Base-by-base conservation (phyloP, 192 early-diverging fungal genomes). In the Entomortierella parvispora region DNA sequence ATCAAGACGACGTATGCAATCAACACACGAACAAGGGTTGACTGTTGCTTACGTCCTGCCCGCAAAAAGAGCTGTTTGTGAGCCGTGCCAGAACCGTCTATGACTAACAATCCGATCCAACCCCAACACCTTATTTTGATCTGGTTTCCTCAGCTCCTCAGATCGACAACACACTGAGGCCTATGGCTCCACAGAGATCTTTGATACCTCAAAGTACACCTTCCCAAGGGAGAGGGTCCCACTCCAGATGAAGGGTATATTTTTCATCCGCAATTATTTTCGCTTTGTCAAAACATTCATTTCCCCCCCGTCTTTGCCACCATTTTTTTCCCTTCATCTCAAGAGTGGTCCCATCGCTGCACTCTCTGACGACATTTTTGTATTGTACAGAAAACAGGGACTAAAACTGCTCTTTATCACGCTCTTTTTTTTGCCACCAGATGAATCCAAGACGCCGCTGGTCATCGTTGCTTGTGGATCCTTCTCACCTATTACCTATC, bases 391-490 rank as follows among this genome's bases (percentile, higher is more conserved):
- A n/a, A n/a, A n/a, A n/a, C n/a, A 40, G 37, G 5, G 37, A 40
- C 37, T 40, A 40, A 40, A n/a, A 32, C 28, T 50, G 18, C 33
- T 60, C 49, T n/a, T 22, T 23, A 58, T 32, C 48, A 11, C 52
- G 10, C 31, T 55, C 7, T 17, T 43, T 53, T 49, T 44, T 59
- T 56, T 12, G 43, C 18, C 37, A 40, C 37, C 12, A 88, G 90
- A 91, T 58, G 83, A 84, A n/a, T 76, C 61, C 17, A 93, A 91
- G 72, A 88, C 78, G 11, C 96, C 98, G 15, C 84, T 97, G 14
- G 95, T 97, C 5, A 85, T 97, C 25, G 92, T 99, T 17, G 96
- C 93, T 6, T 99, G 98, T 71, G 98, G 98, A 12, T 98, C 96
- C 2, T 99, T 92, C 81, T 96, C 95, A 2, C 98, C 98, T 12